Evolutionary conservation across 768 basidiomycete genomes (phyloP).

Genomic region (Jaapia argillacea): DNA sequence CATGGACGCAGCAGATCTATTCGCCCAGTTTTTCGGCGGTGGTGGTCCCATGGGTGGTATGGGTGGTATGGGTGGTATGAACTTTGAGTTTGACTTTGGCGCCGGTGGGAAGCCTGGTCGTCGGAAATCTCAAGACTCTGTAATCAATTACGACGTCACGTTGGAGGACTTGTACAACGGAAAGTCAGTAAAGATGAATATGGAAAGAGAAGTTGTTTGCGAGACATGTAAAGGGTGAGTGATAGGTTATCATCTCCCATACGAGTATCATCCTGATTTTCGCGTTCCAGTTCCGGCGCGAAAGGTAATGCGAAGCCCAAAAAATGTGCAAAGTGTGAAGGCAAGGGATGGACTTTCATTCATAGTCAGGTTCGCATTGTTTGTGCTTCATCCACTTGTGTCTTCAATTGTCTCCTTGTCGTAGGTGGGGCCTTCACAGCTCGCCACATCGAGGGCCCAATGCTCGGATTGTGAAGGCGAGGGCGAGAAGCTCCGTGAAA

Average conservation of each 20-base stretch:
- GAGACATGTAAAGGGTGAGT: conserved; percentile 70
- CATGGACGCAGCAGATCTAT: conserved; percentile 59
- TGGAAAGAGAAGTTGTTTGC: conserved; percentile 82
- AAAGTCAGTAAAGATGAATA: conserved; percentile 77
- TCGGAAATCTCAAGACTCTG: conserved; percentile 56
- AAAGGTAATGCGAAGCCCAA: conserved; percentile 79
- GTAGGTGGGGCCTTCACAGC: conserved; percentile 34
- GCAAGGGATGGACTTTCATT: conserved; percentile 66
- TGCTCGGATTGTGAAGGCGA: conserved; percentile 65
- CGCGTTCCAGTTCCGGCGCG: conserved; percentile 57
- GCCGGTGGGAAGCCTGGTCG: conserved; percentile 22
- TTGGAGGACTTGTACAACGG: conserved; percentile 92
- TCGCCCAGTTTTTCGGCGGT: conserved; percentile 61
- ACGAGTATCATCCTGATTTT: conserved; percentile 6
- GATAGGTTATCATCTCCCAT: conserved; percentile 5
- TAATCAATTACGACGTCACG: conserved; percentile 75
- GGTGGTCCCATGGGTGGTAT: conserved; percentile 23
- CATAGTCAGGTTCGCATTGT: conserved; percentile 36
- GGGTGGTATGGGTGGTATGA: conserved; percentile 36
- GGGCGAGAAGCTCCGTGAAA: conserved; percentile 69
- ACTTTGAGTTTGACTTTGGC: conserved; percentile 59
- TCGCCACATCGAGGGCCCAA: conserved; percentile 40
- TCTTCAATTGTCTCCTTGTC: conserved; percentile 1
- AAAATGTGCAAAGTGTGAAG: conserved; percentile 70
- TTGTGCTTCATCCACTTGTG: neutral